Conservation (phyloP, 1,284 basidiomycete species). For the Singerocomus inundabilis region DNA sequence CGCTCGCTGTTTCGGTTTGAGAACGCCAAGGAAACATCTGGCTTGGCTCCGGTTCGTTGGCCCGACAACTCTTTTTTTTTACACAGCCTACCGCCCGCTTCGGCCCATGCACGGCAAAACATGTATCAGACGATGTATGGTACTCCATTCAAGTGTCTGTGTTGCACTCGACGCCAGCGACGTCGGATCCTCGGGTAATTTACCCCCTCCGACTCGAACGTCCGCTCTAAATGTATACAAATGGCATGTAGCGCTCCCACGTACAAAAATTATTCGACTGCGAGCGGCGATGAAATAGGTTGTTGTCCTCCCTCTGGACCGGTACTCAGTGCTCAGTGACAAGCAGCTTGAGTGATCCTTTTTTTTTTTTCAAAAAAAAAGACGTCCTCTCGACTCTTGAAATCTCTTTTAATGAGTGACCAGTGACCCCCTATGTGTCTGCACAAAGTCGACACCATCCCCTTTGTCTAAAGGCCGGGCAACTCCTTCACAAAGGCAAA, state of each 20-base stretch:
- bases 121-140: no score
- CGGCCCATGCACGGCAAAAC: no score
- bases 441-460: background rate
- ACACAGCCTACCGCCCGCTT: no score
- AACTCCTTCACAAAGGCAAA: background rate
- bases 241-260: background rate
- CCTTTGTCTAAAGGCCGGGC: background rate
- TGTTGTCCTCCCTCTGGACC: background rate
- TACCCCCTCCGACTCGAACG: no score
- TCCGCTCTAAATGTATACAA: no score
- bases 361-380: background rate
- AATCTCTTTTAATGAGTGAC: background rate
- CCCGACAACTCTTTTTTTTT: background rate
- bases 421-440: background rate
- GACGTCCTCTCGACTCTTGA: background rate
- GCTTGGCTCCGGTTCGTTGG: background rate
- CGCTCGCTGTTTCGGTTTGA: background rate
- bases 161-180: no score
- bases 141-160: no score
- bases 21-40: background rate
- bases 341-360: no score
- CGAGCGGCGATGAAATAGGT: background rate
- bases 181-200: no score
- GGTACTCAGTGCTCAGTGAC: background rate
- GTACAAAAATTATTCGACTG: no score